Evolutionary conservation across 2,329 filamentous ascomycete species (phyloP), one percentile per base, ranked within the genome.

Genomic region (Talaromyces islandicus): DNA sequence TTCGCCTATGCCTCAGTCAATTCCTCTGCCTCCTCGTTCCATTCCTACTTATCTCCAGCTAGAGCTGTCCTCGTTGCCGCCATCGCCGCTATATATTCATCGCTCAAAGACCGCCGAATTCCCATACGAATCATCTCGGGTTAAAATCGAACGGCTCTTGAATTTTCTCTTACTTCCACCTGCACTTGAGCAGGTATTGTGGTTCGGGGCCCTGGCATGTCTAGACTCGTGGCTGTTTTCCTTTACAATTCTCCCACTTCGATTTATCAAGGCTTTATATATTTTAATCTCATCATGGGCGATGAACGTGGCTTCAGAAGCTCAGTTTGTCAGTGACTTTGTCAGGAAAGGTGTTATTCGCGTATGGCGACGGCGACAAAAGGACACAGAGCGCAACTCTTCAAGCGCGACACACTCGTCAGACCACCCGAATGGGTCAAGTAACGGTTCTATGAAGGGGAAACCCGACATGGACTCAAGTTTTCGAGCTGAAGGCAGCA

Each of bases 191-290:
- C 84, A 88, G 52, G 88, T 92, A 0, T 82, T 99, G 6, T 86
- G 87, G 62, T 97, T 99, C 75, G 94, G 94, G 7, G 88, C 90
- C 0, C 76, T 97, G 35, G 92, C 93, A 7, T 99, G 94, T 75
- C 80, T 99, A 6, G 94, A 99, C 72, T 90, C 93, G 1, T 99
- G 93, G 92, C 83, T 99, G 1, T 94, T 97, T 76, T 95, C 91
- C 0, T 95, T 99, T 68, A 99, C 94, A 0, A 96, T 99, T 51
- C 79, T 99, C 0, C 94, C 94, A 0, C 82, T 99, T 61, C 85
- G 94, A 2, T 97, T 99, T 67, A 73, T 89, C 58, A 89, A 92
- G 61, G 93, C 94, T 0, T 68, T 93, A 0, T 85, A 85, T 21
- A 86, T 97, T 2, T 77, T 99, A 27, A 73, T 86, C 10, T 83